Evolutionary conservation across 2,329 filamentous ascomycete species (phyloP), one percentile per base, ranked within the genome.

Genomic region (Penicillium hesseltinei): DNA sequence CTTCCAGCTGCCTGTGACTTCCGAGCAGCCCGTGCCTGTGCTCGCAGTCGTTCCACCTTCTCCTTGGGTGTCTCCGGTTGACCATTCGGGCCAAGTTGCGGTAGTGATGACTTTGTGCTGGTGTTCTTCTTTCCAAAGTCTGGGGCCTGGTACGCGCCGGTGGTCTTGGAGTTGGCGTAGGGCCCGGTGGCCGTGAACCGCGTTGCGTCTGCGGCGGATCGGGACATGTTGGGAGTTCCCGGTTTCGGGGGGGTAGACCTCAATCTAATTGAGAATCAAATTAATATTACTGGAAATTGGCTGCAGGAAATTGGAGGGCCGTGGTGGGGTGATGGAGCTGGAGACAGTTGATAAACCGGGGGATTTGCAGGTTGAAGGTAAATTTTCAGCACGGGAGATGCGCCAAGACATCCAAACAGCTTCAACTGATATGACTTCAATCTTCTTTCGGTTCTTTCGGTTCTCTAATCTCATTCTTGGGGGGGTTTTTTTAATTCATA

Each of bases 1-100:
- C 80, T 82, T 50, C 54, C 54, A 29, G 83, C 85, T 46, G 81
- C 78, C 67, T 83, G 80, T 44, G 85, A 83, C 65, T 82, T 80
- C 73, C 84, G 84, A 45, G 87, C 85, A n/a, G 85, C 85, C 57
- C 85, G 80, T 71, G 88, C 86, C 60, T 87, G 86, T 45, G 86
- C 85, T 53, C 88, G 81, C 67, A 91, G 77, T 59, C 88, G 81
- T 62, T 84, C 82, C 36, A 91, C 88, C 66, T 87, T 85, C 76
- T 90, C 83, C 71, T 86, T 84, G 49, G 88, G 83, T 2, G 87
- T 88, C 76, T 91, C 88, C 61, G 68, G 66, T 57, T 59, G 59
- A 3, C 66, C 70, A 52, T 66, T 67, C 23, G 71, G 65, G 17
- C 64, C 69, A 47, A 58, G 53, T 33, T 62, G 60, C 25, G 56